Evolutionary conservation across 1,284 basidiomycete species (phyloP), one percentile per base, ranked within the genome.

Genomic region (Leucoagaricus sp.): DNA sequence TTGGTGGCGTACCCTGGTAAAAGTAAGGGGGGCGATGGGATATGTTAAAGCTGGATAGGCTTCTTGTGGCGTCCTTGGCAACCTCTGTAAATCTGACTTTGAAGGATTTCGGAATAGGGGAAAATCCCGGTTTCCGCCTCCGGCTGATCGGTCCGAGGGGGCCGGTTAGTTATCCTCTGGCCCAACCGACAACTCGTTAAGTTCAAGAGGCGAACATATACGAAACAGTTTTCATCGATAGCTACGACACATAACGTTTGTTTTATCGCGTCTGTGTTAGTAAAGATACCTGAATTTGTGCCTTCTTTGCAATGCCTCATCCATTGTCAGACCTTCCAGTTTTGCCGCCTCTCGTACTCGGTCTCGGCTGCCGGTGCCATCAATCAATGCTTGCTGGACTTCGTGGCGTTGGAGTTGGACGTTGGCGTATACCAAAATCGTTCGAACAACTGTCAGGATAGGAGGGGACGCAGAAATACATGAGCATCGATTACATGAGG

Each of bases 281-380:
- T 52, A 52, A 3, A 53, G 41, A 12, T 45, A 53, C 23, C 42
- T 53, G 19, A 44, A 53, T 1, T 53, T 17, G 15, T 29, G 29
- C 28, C 36, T 53, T 8, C 29, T 28, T 25, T 21, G 41, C 6
- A 46, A 12, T 4, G 52, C 52, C 42, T 53, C 29, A 2, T 33
- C 41, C 29, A 53, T 21, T 12, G 52, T 46, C 31, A 53, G 9
- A 1, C 44, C 44, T 28, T 53, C 52, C 13, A 53, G 40, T 42
- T 34, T 31, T 17, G 52, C 52, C 2, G 52, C 52, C 25, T 53
- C 42, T 21, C 25, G 25, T 9, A 53, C 44, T 5, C 33, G 41
- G 38, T 53, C 52, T 40, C 40, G 26, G 19, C 50, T 25, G 1
- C 49, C 50, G 13, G 50, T 17, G 1, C 38, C 52, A 26, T 19